phyloP scores from a whole-genome alignment of 768 basidiomycete species.

The Mycena venus region DNA sequence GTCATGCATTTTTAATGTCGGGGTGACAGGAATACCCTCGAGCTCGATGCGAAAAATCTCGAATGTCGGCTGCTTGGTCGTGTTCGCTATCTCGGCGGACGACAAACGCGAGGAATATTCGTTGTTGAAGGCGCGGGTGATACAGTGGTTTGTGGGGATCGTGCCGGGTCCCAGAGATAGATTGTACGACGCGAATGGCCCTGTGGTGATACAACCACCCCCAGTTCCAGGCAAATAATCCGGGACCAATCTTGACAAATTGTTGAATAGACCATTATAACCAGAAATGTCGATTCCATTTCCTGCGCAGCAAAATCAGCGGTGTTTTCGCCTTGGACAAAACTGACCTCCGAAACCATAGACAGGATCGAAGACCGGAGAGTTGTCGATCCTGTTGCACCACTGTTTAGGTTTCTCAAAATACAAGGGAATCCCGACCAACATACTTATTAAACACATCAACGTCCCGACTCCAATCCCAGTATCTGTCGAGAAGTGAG shows the following conservation, averaged over 20 bases:
- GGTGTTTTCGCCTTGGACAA: not conserved
- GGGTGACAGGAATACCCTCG: conserved; percentile 46
- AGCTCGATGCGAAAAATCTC: conserved; percentile 52
- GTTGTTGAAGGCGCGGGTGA: conserved; percentile 47
- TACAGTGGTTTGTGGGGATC: conserved; percentile 45
- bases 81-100: conserved; percentile 37
- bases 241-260: conserved; percentile 13
- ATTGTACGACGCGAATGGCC: conserved; percentile 49
- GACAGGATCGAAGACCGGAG: conserved; percentile 31
- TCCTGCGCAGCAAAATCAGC: conserved; percentile 36
- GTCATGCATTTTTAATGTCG: conserved; percentile 45
- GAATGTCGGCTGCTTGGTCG: conserved; percentile 43
- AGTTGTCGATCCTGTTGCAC: conserved; percentile 23
- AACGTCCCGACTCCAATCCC: conserved; percentile 34
- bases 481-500: conserved; percentile 14
- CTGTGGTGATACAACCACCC: conserved; percentile 43
- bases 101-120: conserved; percentile 31
- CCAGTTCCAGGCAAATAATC: conserved; percentile 15
- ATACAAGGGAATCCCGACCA: not conserved
- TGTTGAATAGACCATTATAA: conserved; percentile 29
- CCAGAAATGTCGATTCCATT: conserved; percentile 45
- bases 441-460: conserved; percentile 24
- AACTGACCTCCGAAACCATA: conserved; percentile 34
- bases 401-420: not conserved
- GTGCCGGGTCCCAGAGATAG: conserved; percentile 52